Evolutionary conservation across 106 monocot genomes (phyloP), one percentile per base, ranked within the genome.

Genomic region (Alisma plantagoaquatica): DNA sequence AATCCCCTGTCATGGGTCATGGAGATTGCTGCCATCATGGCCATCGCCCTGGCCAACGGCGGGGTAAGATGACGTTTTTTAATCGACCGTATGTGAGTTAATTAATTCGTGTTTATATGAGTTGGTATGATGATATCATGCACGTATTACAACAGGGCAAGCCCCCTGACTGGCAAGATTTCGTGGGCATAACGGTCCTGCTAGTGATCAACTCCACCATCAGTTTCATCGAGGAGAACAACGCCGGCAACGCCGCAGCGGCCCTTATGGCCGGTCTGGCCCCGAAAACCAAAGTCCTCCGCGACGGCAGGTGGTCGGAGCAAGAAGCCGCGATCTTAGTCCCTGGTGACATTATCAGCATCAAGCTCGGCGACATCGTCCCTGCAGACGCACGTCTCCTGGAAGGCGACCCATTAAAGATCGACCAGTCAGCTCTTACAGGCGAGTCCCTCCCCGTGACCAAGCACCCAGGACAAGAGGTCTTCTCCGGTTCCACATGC

Each of bases 281-380:
- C 4, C 78, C 78, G 14, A 78, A 73, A 45, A 69, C 73, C 47
- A 78, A 78, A 64, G 77, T 75, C 26, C 23, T 56, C n/a, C 29
- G 69, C 10, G 60, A 69, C 16, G 69, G 69, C 0, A 38, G 29
- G 70, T 70, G 70, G 70, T 14, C 19, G 47, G 70, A 70, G 46
- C 26, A 62, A 31, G 70, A 70, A 18, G 70, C 65, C 15, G 41
- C 54, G 4, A 55, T 65, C 38, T 31, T 65, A 7, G 65, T 65
- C 23, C 65, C 65, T 3, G 65, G 65, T 17, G 63, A 63, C 50
- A 63, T 63, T 10, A 52, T 63, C 51, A 52, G 51, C 43, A 75
- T 91, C 54, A 85, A 91, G 78, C 91, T 91, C 23, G 91, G 91
- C 3, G 91, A 92, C 49, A 86, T 92, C 73, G 43, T 92, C 51